Evolutionary conservation across 139 green algal species (phyloP), one percentile per base, ranked within the genome.

Genomic region (Auxenochlorella pyrenoidosa): DNA sequence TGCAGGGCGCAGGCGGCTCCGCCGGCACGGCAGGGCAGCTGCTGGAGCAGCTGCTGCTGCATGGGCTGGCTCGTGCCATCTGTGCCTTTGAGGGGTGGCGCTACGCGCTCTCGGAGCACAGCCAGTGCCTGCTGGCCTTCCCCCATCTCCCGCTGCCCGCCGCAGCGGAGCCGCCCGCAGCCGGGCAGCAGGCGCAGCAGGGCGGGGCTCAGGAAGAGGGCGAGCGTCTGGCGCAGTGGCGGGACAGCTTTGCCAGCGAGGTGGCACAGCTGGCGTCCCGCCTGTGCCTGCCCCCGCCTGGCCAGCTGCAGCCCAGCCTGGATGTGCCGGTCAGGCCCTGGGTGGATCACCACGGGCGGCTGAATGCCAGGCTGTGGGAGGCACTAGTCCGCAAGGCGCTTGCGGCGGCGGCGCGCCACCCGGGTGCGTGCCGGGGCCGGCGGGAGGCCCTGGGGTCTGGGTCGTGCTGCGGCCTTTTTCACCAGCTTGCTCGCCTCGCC

Each of bases 281-380:
- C 26, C 83, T 76, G 30, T 10, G 28, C 19, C 81, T 87, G 51
- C 76, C 84, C 54, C 36, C 66, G 12, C 12, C 34, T 28, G 87
- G 87, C n/a, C 40, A 66, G 4, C 63, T 86, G 68, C 82, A 90
- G 70, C 77, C 68, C 26, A 72, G 84, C 70, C 51, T 90, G 36
- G 88, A 91, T 41, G 73, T 82, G 19, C 88, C 88, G 34, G 34
- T 89, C 0, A 68, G 88, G 28, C 88, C 88, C 10, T 91, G 88
- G 88, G 76, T 87, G 8, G 83, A 91, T 70, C 68, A 79, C 12
- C 65, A 81, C n/a, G 88, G 88, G 16, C 13, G 44, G n/a, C 75
- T 89, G 34, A 85, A 81, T 22, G n/a, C 73, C 15, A 2, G 18
- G 40, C 54, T 91, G 36, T 91, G 83, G 82, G 40, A 82, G 40